Percentiles rank a stretch among this genome's conserved stretches.
Conservation (phyloP, 495 filamentous ascomycete genomes). For the Xylaria scruposa region DNA sequence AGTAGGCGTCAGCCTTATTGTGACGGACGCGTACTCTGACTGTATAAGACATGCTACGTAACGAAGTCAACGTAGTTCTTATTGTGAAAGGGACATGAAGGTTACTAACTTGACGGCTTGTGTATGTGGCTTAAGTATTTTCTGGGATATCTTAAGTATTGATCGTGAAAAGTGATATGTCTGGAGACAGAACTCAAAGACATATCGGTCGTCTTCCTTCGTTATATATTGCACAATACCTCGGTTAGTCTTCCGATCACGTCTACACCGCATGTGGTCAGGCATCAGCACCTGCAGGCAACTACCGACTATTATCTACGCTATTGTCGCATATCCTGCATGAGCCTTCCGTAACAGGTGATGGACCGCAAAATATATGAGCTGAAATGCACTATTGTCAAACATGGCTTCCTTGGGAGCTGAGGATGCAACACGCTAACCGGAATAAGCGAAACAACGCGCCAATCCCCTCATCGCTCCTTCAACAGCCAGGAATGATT, state of each 20-base stretch:
- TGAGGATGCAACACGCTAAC: not conserved
- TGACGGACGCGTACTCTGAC: constrained; percentile 11
- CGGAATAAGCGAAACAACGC: not conserved
- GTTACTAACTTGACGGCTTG: constrained; percentile 2
- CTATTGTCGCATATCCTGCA: not conserved
- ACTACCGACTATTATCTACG: constrained; percentile 1
- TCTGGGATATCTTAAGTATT: not conserved
- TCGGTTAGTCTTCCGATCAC: not conserved
- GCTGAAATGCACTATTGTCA: constrained; percentile 3
- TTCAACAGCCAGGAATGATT: too few relatives aligned
- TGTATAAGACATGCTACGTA: constrained; percentile 11
- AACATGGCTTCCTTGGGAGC: not conserved
- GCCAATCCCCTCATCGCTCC: not conserved
- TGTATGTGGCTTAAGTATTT: not conserved
- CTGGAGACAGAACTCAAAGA: too few relatives aligned
- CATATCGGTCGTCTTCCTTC: not conserved
- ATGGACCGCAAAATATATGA: not conserved
- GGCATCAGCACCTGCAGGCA: not conserved
- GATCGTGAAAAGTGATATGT: not conserved
- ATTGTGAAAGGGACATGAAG: not conserved
- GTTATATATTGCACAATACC: not conserved
- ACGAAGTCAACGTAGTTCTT: not conserved
- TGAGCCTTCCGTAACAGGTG: not conserved
- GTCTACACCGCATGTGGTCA: not conserved
- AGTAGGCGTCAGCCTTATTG: not conserved